Percentiles rank a stretch among this genome's conserved stretches.
These are phyloP conservation scores for Globisporangium radiosum DNA, from an alignment of 352 stramenopile species.

Conservation along the genomic window DNA sequence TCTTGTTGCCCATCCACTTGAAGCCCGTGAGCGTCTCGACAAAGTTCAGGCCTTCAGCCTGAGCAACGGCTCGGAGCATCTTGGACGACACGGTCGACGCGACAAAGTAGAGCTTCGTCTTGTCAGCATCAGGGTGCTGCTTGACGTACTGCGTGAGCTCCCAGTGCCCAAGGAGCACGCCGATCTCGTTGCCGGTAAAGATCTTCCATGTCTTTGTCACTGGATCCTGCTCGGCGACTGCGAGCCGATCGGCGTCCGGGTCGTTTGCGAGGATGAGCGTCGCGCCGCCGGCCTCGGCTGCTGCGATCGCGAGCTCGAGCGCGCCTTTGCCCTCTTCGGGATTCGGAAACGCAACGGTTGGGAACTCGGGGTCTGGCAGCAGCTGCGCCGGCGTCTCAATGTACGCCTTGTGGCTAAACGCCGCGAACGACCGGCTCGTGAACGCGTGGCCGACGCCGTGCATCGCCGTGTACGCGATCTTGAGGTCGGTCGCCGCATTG, in stretches of 20 bases:
- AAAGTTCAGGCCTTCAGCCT: slow-evolving; percentile 92
- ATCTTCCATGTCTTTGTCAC: slow-evolving; percentile 88
- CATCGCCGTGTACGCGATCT: slow-evolving; percentile 97
- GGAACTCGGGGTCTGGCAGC: slow-evolving; percentile 93
- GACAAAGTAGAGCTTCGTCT: slow-evolving; percentile 83
- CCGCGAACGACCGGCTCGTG: slow-evolving; percentile 86
- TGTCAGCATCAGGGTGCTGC: slow-evolving; percentile 45
- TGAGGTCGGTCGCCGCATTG: slow-evolving; percentile 53
- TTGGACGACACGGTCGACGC: slow-evolving; percentile 96
- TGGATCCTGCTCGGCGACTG: slow-evolving; percentile 89
- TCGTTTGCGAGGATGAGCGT: slow-evolving; percentile 97
- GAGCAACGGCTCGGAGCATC: slow-evolving; percentile 91
- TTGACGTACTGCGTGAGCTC: slow-evolving; percentile 66
- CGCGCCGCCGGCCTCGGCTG: slow-evolving; percentile 62
- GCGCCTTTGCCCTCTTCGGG: slow-evolving; percentile 97
- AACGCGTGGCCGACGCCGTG: slow-evolving; percentile 95
- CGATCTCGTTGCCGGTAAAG: slow-evolving; percentile 98
- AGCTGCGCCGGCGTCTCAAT: slow-evolving; percentile 83
- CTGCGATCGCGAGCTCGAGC: slow-evolving; percentile 90
- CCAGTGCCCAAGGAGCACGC: slow-evolving; percentile 93
- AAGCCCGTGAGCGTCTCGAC: slow-evolving; percentile 98
- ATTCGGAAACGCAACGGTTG: slow-evolving; percentile 97
- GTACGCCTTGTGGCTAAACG: slow-evolving; percentile 87
- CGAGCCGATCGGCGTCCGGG: slow-evolving; percentile 96
- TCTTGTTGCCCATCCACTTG: slow-evolving; percentile 98